Base-by-base conservation (phyloP, 192 early-diverging fungal genomes). In the Backusella tuberculispora region DNA sequence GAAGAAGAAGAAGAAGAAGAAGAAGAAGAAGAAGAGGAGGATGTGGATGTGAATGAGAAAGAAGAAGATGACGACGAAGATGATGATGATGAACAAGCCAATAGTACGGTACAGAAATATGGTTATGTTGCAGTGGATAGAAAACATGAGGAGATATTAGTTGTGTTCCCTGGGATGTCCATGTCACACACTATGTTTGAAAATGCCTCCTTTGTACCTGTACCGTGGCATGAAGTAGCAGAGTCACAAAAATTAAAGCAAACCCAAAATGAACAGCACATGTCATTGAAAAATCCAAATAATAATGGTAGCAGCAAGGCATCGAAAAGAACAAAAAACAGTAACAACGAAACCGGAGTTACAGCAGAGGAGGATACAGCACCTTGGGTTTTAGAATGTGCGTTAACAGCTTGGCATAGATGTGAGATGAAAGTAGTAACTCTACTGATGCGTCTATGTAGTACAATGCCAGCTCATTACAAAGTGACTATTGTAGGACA, bases 391-490 rank as follows among this genome's bases (percentile, higher is more conserved):
- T 45, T 78, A 29, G 46, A 69, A 34, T 66, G 63, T 38, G 76
- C 76, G 38, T 65, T 78, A 38, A 67, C 64, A 21, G 71, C 76
- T 26, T 78, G 76, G 76, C 71, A 64, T 10, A 34, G 66, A 26
- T 78, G 76, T 60, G 76, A 78, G 42, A 63, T 78, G 44, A 46
- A 72, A 21, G 76, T 78, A 9, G 76, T 71, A 21, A 78, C 76
- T 6, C 42, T 73, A 29, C 41, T 78, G n/a, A 78, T 78, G 76
- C 70, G 71, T 21, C 37, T 73, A 10, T 78, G 76, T 46, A 21
- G 48, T 5, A 53, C 44, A 12, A 45, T 66, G 37, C 76, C 71
- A n/a, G 10, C 29, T 34, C 76, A 78, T 73, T 78, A 78, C 60
- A 63, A 46, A 37, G 71, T 78, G 41, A 72, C 68, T 14, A 78